Evolutionary conservation across 352 stramenopile genomes (phyloP), one percentile per base, ranked within the genome.

Genomic region (Pythium oligandrum): DNA sequence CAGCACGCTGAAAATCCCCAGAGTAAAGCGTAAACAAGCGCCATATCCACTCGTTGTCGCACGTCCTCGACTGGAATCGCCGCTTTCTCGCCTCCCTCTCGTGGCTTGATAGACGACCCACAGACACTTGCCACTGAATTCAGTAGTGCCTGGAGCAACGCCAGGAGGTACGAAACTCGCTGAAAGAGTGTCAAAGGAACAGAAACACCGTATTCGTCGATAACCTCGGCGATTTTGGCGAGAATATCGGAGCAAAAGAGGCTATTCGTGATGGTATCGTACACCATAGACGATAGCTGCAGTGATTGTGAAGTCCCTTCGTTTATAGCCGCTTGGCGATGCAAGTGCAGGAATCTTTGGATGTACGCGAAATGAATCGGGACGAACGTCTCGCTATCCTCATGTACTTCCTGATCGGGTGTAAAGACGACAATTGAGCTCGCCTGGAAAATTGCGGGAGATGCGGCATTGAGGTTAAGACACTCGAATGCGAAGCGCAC

Each of bases 401-500:
- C 51, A 40, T 40, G 33, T 12, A 48, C 30, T 11, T 56, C 12
- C 37, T 57, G 44, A 32, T 66, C 44, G 4, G 43, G 17, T 56
- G 51, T 12, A 17, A 63, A 58, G 4, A 63, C 46, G 10, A 63
- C 61, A 30, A 68, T 31, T 11, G 45, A 31, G 36, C 47, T 60
- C 7, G 53, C 30, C 35, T 63, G 52, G 9, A 70, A 73, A 26
- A 63, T 35, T 2, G 42, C 39, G 0, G 61, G 61, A 7, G 55
- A 57, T 12, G 51, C 61, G 8, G 57, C 50, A 2, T 55, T 26
- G 2, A 68, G 45, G 26, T 32, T 55, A 43, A 79, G 44, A 0
- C 74, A 67, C 51, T 92, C 82, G 34, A 90, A 89, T 0, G 84
- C 1, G 31, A 92, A 71, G 0, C 69, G 77, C 10, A 92, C 31